phyloP scores from a whole-genome alignment of 2,329 filamentous ascomycete genomes.

The Fusarium zealandicum region DNA sequence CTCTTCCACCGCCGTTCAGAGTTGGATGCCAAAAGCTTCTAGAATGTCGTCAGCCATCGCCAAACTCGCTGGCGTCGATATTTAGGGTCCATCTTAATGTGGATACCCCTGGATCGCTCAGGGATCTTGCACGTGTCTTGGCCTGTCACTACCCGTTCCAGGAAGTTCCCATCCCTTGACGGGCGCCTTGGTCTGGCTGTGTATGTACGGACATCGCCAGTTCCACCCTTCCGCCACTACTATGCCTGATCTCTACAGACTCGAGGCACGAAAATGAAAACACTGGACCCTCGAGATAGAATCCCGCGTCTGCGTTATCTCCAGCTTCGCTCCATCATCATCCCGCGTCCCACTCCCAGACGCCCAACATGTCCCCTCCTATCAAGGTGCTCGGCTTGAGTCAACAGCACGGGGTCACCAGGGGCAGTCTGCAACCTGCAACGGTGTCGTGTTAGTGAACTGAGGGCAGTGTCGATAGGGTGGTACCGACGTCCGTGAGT shows the following conservation, averaged over 20 bases:
- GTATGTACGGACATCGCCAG: conserved; percentile 17
- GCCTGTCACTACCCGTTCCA: conserved; percentile 5
- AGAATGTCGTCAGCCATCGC: conserved; percentile 22
- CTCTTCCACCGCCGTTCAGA: conserved; percentile 14
- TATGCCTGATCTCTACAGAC: conserved; percentile 13
- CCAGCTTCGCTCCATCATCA: conserved; percentile 19
- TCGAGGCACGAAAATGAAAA: conserved; percentile 41
- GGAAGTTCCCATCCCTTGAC: background rate
- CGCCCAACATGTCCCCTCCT: conserved; percentile 16
- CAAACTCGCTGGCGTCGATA: conserved; percentile 27
- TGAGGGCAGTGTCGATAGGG: conserved; percentile 29
- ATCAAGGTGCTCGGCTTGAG: conserved; percentile 20
- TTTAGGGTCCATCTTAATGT: conserved; percentile 23
- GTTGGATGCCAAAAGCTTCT: conserved; percentile 15
- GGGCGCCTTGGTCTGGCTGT: conserved; percentile 1
- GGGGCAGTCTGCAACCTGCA: conserved; percentile 24
- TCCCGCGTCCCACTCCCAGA: conserved; percentile 31
- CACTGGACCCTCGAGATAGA: conserved; percentile 41
- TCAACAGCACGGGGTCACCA: conserved; percentile 12
- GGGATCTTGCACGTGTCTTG: conserved; percentile 17
- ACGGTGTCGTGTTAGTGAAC: conserved; percentile 25
- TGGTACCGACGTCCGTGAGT: conserved; percentile 19
- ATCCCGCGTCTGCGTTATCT: conserved; percentile 44
- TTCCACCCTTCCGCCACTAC: conserved; percentile 29
- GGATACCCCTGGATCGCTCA: conserved; percentile 12